These are phyloP conservation scores for Ophiosphaerella narmari DNA, from an alignment of 2,329 filamentous ascomycete genomes.

Conservation along the genomic window DNA sequence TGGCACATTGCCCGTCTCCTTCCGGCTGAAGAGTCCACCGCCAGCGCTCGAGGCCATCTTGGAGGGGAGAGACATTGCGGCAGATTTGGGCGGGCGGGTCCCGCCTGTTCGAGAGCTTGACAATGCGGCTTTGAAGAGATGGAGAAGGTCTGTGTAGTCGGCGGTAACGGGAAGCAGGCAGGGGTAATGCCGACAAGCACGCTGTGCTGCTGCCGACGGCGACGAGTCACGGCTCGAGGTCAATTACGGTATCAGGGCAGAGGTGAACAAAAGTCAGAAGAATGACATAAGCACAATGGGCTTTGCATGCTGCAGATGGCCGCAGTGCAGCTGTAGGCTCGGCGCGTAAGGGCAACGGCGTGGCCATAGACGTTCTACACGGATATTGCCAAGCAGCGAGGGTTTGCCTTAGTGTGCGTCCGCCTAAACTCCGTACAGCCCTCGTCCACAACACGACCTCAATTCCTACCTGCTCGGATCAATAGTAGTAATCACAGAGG, in stretches of 20 bases:
- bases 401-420: constrained; percentile 16
- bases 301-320: constrained; percentile 26
- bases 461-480: too few species aligned
- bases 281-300: constrained; percentile 11
- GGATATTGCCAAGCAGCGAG: constrained; percentile 18
- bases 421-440: constrained; percentile 11
- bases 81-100: constrained; percentile 35
- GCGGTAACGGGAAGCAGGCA: constrained; percentile 17
- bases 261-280: constrained; percentile 2
- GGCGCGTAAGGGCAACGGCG: constrained; percentile 25
- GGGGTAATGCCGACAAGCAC: constrained; percentile 30
- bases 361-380: constrained; percentile 27
- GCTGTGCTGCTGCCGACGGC: constrained; percentile 22
- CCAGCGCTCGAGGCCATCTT: constrained; percentile 47
- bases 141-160: constrained; percentile 8
- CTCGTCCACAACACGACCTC: neutral
- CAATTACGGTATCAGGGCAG: constrained; percentile 23
- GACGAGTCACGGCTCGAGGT: constrained; percentile 12
- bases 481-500: too few species aligned
- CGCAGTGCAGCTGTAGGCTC: constrained; percentile 30
- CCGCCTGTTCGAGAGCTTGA: constrained; percentile 35
- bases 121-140: constrained; percentile 27
- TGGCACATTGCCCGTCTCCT: constrained; percentile 47
- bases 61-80: constrained; percentile 32
- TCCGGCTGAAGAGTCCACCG: constrained; percentile 49